Evolutionary conservation across 441 rosid genomes (phyloP).

Genomic region (Mallotus repandus): DNA sequence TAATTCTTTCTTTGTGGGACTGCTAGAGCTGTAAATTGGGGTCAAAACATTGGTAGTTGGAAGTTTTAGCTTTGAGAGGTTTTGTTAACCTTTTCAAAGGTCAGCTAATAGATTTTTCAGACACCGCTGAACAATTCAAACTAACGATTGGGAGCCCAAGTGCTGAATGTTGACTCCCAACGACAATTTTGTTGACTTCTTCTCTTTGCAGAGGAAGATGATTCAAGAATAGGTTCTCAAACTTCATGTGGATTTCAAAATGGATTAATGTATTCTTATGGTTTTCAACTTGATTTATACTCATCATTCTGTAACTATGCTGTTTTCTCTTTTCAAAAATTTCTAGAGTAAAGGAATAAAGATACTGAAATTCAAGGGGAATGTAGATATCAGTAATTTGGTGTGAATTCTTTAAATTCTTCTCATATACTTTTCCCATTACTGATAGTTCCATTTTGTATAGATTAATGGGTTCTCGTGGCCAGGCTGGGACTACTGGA

Average conservation of each 20-base stretch:
- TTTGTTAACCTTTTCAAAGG: not conserved
- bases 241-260: too few species aligned
- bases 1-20: not conserved
- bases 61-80: not conserved
- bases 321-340: not conserved
- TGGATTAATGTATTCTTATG: not conserved
- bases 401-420: not conserved
- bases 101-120: not conserved
- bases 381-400: too few species aligned
- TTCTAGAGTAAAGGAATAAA: not conserved
- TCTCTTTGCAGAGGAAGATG: not conserved
- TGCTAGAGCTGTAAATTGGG: not conserved
- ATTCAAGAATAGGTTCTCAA: not conserved
- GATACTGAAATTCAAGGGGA: not conserved
- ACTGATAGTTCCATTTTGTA: conserved; percentile 5
- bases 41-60: not conserved
- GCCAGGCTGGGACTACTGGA: too few species aligned
- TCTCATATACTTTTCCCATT: not conserved
- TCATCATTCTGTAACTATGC: not conserved
- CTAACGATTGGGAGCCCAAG: not conserved
- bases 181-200: not conserved
- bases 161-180: not conserved
- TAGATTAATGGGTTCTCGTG: conserved; percentile 5
- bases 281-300: not conserved
- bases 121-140: not conserved